Evolutionary conservation across 2,329 filamentous ascomycete genomes (phyloP), one percentile per base, ranked within the genome.

Genomic region (Arthroderma sp.): DNA sequence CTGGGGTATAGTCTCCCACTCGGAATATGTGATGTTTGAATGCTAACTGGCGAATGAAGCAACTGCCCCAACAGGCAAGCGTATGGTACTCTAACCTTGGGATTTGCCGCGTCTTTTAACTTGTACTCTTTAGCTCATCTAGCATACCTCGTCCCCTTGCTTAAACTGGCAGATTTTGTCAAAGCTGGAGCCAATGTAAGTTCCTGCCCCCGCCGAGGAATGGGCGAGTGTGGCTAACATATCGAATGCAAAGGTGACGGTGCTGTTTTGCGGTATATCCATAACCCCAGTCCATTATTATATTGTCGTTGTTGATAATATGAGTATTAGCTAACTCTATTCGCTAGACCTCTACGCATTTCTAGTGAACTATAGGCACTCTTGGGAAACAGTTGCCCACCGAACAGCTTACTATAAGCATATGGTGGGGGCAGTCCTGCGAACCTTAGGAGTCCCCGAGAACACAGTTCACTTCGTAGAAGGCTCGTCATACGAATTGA

Each of bases 161-260:
- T 41, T 10, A 41, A 41, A 31, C 31, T 41, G 9, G 39, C 39
- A 29, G 39, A 41, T n/a, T 41, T 41, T 31, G 29, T 41, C 9
- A 22, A 29, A 8, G 39, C 39, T 10, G 39, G 39, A 3, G 39
- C n/a, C 27, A 8, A 41, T 22, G 30, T 31, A n/a, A 22, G 9
- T 29, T 22, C 30, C 27, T 31, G n/a, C 2, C 5, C 22, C 22
- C 22, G 34, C 15, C 15, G 15, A 22, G 15, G 15, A 22, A 22
- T 22, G 15, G 15, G 15, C 3, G 15, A 22, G 15, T 22, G 15
- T 22, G 15, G 15, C 15, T 22, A 22, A 22, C 15, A 22, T 22
- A 22, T 22, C 15, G 15, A 22, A 3, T 22, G 1, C 3, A 22
- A 22, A 22, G 15, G 15, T 22, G 15, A 22, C 15, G 1, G 15